phyloP scores from a whole-genome alignment of 2,329 filamentous ascomycete genomes.

The Cladosporium sp. region DNA sequence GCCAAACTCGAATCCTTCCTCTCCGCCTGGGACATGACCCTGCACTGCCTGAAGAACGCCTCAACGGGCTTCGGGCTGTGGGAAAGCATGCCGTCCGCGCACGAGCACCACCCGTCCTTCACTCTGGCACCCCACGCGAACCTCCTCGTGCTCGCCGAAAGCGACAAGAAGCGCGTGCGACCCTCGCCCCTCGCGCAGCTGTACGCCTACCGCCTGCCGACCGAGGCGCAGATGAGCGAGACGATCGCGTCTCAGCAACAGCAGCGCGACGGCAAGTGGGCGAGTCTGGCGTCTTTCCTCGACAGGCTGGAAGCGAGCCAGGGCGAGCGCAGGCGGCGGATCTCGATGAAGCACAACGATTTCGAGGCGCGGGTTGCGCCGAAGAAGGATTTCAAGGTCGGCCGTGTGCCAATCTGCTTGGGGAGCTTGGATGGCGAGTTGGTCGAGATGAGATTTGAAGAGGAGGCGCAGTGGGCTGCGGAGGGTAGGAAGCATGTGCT shows the following conservation, averaged over 20 bases:
- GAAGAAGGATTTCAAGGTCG: conserved; percentile 14
- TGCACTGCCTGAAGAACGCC: conserved; percentile 16
- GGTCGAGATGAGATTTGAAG: conserved; percentile 20
- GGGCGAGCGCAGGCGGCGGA: conserved; percentile 1
- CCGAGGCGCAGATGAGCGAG: conserved; percentile 13
- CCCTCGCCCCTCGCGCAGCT: conserved; percentile 22
- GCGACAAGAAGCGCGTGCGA: conserved; percentile 25
- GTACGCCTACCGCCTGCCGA: conserved; percentile 27
- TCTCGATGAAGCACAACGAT: conserved; percentile 10
- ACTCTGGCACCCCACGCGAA: conserved; percentile 17
- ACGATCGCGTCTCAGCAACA: conserved; percentile 12
- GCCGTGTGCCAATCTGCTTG: conserved; percentile 24
- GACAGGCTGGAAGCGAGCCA: conserved; percentile 12
- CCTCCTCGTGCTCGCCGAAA: conserved; percentile 26
- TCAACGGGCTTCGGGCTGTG: conserved; percentile 22
- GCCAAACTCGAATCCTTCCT: conserved; percentile 27
- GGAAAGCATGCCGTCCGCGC: conserved; percentile 28
- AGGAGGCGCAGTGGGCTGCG: conserved; percentile 4
- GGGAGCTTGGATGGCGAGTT: conserved; percentile 23
- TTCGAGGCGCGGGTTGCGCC: not conserved
- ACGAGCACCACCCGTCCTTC: conserved; percentile 28
- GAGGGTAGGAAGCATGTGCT: conserved; percentile 14
- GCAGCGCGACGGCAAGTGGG: conserved; percentile 6
- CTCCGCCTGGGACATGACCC: conserved; percentile 23
- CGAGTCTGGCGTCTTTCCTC: conserved; percentile 13